Base-by-base conservation (phyloP, 2,329 filamentous ascomycete genomes). In the Neonectria coccinea region DNA sequence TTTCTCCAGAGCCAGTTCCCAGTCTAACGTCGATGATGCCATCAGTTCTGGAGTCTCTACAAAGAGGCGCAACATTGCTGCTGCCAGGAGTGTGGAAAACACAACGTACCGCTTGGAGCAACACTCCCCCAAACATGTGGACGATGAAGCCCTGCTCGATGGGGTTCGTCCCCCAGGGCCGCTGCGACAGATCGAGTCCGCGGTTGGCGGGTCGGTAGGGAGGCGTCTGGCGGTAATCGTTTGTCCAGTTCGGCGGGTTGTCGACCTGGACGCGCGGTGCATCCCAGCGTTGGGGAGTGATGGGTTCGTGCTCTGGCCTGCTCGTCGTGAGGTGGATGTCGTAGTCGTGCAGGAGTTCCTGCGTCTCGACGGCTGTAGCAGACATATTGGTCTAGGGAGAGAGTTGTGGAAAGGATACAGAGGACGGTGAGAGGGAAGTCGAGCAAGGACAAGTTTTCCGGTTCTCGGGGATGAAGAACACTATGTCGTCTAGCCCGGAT, bases 161-260 rank as follows among this genome's bases (percentile, higher is more conserved):
- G 22, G 22, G 22, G 22, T 4, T 22, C 22, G 22, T 22, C 22
- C 54, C 60, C n/a, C 36, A 48, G 9, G 60, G 60, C 9, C 60
- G 54, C 29, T 54, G 39, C 25, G 55, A 45, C 9, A 47, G 41
- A 22, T 62, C 48, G 41, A 47, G 54, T 5, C 55, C 48, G 9
- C 39, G 29, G 42, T 62, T 62, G 31, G 27, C 33, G 8, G 60
- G 54, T n/a, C 60, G 54, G 29, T 62, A 62, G 12, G 60, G 60
- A 6, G 60, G 60, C 8, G 48, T 50, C 55, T 62, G 60, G 48
- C 60, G 60, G 48, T 45, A 62, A 39, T 62, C 56, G 60, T 62
- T 39, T 29, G 54, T 56, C 60, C 60, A 62, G 54, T 54, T 33
- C 16, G 54, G 25, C 2, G 60, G 60, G 54, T 62, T 62, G 31